Evolutionary conservation across 805 yeast species (phyloP), one percentile per base, ranked within the genome.

Genomic region (Saccharomycopsis sp.): DNA sequence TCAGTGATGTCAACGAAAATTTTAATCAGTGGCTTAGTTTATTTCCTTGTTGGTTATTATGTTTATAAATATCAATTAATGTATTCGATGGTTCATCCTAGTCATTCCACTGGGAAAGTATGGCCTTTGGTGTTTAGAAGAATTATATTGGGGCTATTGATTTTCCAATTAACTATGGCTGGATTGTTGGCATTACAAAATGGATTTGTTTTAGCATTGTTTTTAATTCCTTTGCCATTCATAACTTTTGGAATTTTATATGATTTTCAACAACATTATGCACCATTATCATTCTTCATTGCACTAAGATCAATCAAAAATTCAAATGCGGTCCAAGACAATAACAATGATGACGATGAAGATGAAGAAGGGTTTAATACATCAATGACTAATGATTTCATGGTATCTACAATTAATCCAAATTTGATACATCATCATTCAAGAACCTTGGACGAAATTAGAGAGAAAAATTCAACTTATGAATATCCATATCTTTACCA

Each of bases 81-180:
- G 52, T 90, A 86, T 60, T 83, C 96, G 0, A 82, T 93, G 67
- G 88, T 87, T 26, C 97, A 93, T 61, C 89, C 95, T 7, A 96
- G 94, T 31, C 97, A 93, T 63, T 88, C 96, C 0, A 93, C 96
- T 0, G 98, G 97, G 1, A 85, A 84, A 58, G 94, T 90, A 1
- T 90, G 97, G 97, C 95, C 96, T 0, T 67, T 88, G 40, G 80
- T 90, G 2, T 83, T 85, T 57, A 71, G 95, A 54, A 71, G 98
- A 53, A 77, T 89, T 1, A 77, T 85, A 44, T 59, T 87, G 47
- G 97, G 97, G 0, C 63, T 90, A 21, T 62, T 85, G 27, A 68
- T 90, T 13, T 88, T 90, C 61, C 98, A 93, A 58, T 64, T 90
- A 48, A 87, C 96, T 9, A 88, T 89, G 85, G 87, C 90, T 0